Base-by-base conservation (phyloP, 139 green algal species). In the Raphidocelis subcapitata region DNA sequence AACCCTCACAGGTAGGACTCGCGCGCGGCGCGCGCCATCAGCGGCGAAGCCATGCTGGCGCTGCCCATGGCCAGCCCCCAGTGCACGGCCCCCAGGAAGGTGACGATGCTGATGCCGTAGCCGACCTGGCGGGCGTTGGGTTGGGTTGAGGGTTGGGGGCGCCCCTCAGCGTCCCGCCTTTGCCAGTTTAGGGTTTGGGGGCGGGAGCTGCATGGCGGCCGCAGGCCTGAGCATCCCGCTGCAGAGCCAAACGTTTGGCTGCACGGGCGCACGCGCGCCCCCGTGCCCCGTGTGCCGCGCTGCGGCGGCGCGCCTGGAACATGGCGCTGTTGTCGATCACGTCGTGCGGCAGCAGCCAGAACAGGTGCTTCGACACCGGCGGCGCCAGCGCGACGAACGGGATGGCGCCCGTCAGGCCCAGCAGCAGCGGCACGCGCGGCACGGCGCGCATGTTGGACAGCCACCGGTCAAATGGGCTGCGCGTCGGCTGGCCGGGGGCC, bases 71-170 rank as follows among this genome's bases (percentile, higher is more conserved):
- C 92, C 4, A 94, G 36, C n/a, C 90, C 92, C 92, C 93, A 98
- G 73, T 98, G 93, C 23, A 96, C 87, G 3, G 87, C 93, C 21
- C 93, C 93, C n/a, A 98, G 72, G 67, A 98, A 97, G 16, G 87
- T 88, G 2, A 92, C 80, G 36, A 98, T 97, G 20, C 72, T 81
- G 3, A 86, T 91, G 8, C 89, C 93, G 47, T 97, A 97, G 5
- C 76, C 79, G 0, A 91, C 69, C 76, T 96, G 56, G 36, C 24
- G n/a, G 35, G 44, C 12, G 32, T n/a, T n/a, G 61, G 2, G 55
- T 28, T 49, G 41, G 41, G 41, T 8, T 49, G 41, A 12, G 41
- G 41, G 8, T 8, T n/a, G n/a, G n/a, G n/a, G n/a, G n/a, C n/a
- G n/a, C n/a, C n/a, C n/a, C n/a, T n/a, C n/a, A n/a, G n/a, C n/a